Conservation (phyloP, 768 basidiomycete species). For the Russula sp. region DNA sequence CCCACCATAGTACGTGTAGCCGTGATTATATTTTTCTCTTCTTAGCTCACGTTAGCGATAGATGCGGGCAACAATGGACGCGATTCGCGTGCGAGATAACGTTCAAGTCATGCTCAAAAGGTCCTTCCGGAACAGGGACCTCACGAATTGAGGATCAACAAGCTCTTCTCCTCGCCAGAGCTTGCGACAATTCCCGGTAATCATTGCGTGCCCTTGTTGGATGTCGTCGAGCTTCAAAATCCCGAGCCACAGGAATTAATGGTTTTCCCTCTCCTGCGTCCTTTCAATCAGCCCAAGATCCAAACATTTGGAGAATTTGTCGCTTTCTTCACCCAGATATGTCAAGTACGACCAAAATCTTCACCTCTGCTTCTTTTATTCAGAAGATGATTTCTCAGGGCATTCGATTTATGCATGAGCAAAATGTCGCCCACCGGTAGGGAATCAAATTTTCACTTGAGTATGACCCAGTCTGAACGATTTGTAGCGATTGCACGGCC, state of each 20-base stretch:
- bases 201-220: constrained; percentile 34
- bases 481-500: constrained; percentile 24
- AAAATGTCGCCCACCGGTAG: constrained; percentile 35
- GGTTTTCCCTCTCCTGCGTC: constrained; percentile 39
- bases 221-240: constrained; percentile 28
- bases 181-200: constrained; percentile 33
- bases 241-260: constrained; percentile 28
- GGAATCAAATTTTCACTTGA: constrained; percentile 23
- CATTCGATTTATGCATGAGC: constrained; percentile 32
- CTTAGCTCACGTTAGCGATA: neutral
- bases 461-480: neutral
- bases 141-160: constrained; percentile 15
- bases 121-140: constrained; percentile 13
- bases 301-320: constrained; percentile 40
- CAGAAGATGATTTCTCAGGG: constrained; percentile 25
- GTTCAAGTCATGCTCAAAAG: constrained; percentile 23
- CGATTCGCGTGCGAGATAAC: constrained; percentile 10
- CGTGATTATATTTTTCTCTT: neutral
- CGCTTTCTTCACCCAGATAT: constrained; percentile 37
- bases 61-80: constrained; percentile 25
- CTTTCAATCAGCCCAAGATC: constrained; percentile 36
- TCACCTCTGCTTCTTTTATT: neutral
- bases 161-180: constrained; percentile 25
- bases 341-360: constrained; percentile 35
- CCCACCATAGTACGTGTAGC: constrained; percentile 16